phyloP scores from a whole-genome alignment of 192 early-diverging fungal genomes.

The Geranomyces variabilis region DNA sequence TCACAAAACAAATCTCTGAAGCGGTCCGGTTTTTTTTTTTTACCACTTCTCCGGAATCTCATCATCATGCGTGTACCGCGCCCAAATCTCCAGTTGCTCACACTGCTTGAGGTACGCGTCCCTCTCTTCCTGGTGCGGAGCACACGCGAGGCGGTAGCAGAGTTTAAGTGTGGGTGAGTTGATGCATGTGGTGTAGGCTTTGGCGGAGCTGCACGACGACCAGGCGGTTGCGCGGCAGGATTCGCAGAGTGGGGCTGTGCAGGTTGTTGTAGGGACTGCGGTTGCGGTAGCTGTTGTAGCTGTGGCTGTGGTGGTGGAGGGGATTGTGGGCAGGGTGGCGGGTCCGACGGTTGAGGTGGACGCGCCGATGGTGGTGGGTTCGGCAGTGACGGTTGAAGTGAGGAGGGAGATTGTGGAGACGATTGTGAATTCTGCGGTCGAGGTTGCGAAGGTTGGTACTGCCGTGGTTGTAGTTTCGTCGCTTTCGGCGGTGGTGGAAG shows the following conservation, averaged over 20 bases:
- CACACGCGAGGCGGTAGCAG: constrained; percentile 24
- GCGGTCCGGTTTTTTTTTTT: no score
- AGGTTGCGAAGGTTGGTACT: background rate
- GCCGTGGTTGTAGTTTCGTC: background rate
- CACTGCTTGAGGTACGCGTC: constrained; percentile 25
- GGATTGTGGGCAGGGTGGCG: background rate
- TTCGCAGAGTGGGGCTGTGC: background rate
- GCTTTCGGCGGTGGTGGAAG: background rate
- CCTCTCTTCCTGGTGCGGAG: constrained; percentile 6
- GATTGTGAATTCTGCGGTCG: constrained; percentile 3
- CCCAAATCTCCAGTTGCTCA: constrained; percentile 24
- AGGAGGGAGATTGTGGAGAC: constrained; percentile 1
- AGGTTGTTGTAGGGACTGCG: background rate
- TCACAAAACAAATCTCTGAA: no score
- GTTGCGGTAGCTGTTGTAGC: background rate
- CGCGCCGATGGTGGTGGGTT: constrained; percentile 2
- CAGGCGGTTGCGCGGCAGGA: constrained; percentile 16
- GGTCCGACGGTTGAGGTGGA: background rate
- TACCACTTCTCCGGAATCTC: constrained; percentile 16
- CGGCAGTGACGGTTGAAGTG: constrained; percentile 8
- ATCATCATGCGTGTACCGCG: constrained; percentile 22
- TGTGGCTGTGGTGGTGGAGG: background rate
- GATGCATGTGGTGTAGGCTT: constrained; percentile 22
- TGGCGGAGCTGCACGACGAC: constrained; percentile 16
- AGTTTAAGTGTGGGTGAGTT: constrained; percentile 18